Evolutionary conservation across 495 filamentous ascomycete species (phyloP).

Genomic region (Penicillium maclennaniae): DNA sequence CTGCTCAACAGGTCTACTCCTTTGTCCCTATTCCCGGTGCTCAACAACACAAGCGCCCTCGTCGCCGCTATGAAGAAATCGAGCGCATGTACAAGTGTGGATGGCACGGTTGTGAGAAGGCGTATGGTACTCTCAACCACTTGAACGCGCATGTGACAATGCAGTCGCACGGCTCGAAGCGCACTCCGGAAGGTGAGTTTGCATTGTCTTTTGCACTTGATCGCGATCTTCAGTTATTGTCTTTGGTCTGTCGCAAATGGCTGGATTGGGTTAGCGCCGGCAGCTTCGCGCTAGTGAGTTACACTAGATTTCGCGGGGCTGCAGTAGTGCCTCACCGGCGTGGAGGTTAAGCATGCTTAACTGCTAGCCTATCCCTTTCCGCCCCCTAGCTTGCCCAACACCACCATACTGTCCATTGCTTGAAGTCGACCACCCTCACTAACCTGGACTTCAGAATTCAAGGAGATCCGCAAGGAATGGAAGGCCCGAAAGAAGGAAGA

Average conservation of each 20-base stretch:
- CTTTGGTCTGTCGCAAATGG: slow-evolving; percentile 31
- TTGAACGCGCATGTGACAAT: slow-evolving; percentile 97
- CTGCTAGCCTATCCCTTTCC: slow-evolving; percentile 16
- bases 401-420: background rate
- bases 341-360: slow-evolving; percentile 31
- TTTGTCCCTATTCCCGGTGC: slow-evolving; percentile 98
- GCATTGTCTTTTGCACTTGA: slow-evolving; percentile 8
- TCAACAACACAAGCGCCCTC: slow-evolving; percentile 94
- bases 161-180: slow-evolving; percentile 89
- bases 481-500: slow-evolving; percentile 99
- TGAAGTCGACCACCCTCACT: slow-evolving; percentile 6
- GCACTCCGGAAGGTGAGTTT: slow-evolving; percentile 89
- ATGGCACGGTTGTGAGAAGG: slow-evolving; percentile 97
- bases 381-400: background rate
- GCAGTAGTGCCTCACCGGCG: slow-evolving; percentile 45
- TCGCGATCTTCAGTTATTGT: background rate
- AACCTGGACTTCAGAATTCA: slow-evolving; percentile 68
- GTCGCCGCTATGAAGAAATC: slow-evolving; percentile 95
- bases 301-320: slow-evolving; percentile 46
- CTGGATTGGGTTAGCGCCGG: slow-evolving; percentile 35
- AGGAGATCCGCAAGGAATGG: slow-evolving; percentile 99
- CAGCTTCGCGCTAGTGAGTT: slow-evolving; percentile 45
- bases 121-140: slow-evolving; percentile 94
- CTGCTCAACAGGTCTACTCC: slow-evolving; percentile 76
- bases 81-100: slow-evolving; percentile 99